phyloP scores from a whole-genome alignment of 495 filamentous ascomycete genomes.

The Rostrohypoxylon terebratum region DNA sequence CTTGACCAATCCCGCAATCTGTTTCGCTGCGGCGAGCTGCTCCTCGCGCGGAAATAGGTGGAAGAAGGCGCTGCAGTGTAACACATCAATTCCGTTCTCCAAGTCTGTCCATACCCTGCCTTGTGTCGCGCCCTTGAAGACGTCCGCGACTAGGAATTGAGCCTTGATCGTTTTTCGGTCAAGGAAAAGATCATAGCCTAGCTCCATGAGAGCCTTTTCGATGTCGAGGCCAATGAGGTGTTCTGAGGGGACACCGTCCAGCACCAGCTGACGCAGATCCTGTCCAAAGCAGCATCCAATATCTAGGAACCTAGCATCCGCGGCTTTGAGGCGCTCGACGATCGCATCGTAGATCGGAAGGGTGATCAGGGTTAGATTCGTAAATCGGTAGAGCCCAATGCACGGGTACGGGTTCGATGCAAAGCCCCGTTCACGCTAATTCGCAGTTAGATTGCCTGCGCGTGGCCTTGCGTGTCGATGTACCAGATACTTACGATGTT shows the following conservation, averaged over 20 bases:
- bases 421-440: constrained; percentile 53
- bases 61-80: constrained; percentile 66
- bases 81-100: constrained; percentile 62
- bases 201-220: constrained; percentile 59
- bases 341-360: constrained; percentile 37
- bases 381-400: constrained; percentile 53
- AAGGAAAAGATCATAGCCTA: constrained; percentile 66
- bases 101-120: constrained; percentile 47
- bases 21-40: constrained; percentile 58
- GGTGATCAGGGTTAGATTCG: constrained; percentile 45
- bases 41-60: constrained; percentile 64
- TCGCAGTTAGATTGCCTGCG: not conserved
- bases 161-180: constrained; percentile 59
- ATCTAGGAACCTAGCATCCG: constrained; percentile 53
- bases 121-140: constrained; percentile 60
- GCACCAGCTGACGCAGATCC: constrained; percentile 59
- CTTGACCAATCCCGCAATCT: constrained; percentile 56
- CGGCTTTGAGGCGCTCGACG: constrained; percentile 18
- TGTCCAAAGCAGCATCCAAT: constrained; percentile 62
- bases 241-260: constrained; percentile 54
- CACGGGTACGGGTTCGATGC: constrained; percentile 52
- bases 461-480: not conserved
- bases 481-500: constrained; percentile 35
- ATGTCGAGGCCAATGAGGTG: constrained; percentile 63
- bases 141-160: constrained; percentile 62